Evolutionary conservation across 2,329 filamentous ascomycete species (phyloP).

Genomic region (Epichloe sp.): DNA sequence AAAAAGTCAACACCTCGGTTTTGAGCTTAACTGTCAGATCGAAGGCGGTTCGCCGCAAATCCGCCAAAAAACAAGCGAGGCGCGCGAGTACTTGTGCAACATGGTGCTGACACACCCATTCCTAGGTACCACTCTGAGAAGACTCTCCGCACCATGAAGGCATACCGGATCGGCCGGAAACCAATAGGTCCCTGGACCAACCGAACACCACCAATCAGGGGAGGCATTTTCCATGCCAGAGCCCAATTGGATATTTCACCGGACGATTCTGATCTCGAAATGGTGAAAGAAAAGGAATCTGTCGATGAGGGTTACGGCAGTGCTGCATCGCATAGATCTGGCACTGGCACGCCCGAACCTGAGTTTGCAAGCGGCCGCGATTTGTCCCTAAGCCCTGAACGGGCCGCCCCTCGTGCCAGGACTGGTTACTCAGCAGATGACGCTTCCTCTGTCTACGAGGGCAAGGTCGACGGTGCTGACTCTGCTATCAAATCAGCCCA

Average conservation of each 20-base stretch:
- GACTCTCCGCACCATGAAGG: conserved; percentile 43
- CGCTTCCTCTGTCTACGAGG: neutral
- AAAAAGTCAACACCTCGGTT: neutral
- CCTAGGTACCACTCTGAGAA: conserved; percentile 42
- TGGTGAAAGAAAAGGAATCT: conserved; percentile 6
- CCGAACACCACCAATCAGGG: conserved; percentile 46
- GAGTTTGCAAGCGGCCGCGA: neutral
- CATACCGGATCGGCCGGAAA: conserved; percentile 45
- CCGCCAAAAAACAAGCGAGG: neutral
- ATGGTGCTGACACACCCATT: conserved; percentile 7
- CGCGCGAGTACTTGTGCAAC: neutral
- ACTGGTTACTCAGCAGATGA: neutral
- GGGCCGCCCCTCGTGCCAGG: conserved; percentile 1
- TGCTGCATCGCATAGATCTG: conserved; percentile 5
- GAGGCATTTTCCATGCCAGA: conserved; percentile 20
- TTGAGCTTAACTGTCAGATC: neutral
- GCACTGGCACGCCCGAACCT: conserved; percentile 2
- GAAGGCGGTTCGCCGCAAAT: neutral
- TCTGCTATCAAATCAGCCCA: neutral
- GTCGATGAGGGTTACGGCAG: conserved; percentile 7
- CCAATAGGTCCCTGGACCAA: conserved; percentile 42
- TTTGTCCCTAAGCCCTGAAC: neutral
- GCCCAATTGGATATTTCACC: conserved; percentile 2
- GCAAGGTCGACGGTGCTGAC: neutral
- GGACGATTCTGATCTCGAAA: conserved; percentile 7